Percentiles rank a stretch among this genome's conserved stretches.
phyloP scores from a whole-genome alignment of 2,329 filamentous ascomycete genomes.

The Trichophyton mentagrophytes region DNA sequence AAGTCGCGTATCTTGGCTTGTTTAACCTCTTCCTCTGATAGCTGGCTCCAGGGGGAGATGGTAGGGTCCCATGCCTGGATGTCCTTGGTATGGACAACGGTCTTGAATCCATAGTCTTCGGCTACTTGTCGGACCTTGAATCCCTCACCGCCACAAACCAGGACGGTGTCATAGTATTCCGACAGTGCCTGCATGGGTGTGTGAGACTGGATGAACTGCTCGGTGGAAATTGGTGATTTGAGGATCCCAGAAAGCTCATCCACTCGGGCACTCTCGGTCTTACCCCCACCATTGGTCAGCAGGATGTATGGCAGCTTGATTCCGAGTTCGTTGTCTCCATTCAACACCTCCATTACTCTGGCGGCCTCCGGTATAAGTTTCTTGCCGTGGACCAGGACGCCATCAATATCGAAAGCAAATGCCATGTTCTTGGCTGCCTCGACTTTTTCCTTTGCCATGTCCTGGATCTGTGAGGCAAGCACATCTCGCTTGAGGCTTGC shows the following conservation, averaged over 20 bases:
- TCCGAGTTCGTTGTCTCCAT: conserved; percentile 63
- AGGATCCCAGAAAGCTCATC: conserved; percentile 57
- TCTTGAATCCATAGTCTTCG: conserved; percentile 60
- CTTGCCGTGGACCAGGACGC: conserved; percentile 62
- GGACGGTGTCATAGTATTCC: conserved; percentile 64
- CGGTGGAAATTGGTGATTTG: conserved; percentile 50
- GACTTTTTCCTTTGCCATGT: conserved; percentile 53
- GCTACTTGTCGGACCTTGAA: conserved; percentile 62
- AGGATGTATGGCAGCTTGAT: conserved; percentile 68
- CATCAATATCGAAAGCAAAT: conserved; percentile 59
- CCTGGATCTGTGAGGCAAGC: conserved; percentile 57
- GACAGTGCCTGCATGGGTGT: conserved; percentile 63
- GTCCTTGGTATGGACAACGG: conserved; percentile 61
- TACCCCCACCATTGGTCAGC: conserved; percentile 62
- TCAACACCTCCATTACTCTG: conserved; percentile 55
- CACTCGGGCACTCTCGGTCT: conserved; percentile 52
- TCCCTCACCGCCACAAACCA: conserved; percentile 63
- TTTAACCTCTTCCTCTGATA: conserved; percentile 54
- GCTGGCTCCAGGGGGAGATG: conserved; percentile 56
- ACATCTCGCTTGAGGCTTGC: conserved; percentile 52
- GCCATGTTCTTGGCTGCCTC: conserved; percentile 63
- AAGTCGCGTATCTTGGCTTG: conserved; percentile 60
- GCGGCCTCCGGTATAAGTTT: conserved; percentile 55
- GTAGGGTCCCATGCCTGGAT: conserved; percentile 57
- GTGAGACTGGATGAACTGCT: conserved; percentile 67